Evolutionary conservation across 768 basidiomycete species (phyloP).

Genomic region (Phlegmacium glaucopus): DNA sequence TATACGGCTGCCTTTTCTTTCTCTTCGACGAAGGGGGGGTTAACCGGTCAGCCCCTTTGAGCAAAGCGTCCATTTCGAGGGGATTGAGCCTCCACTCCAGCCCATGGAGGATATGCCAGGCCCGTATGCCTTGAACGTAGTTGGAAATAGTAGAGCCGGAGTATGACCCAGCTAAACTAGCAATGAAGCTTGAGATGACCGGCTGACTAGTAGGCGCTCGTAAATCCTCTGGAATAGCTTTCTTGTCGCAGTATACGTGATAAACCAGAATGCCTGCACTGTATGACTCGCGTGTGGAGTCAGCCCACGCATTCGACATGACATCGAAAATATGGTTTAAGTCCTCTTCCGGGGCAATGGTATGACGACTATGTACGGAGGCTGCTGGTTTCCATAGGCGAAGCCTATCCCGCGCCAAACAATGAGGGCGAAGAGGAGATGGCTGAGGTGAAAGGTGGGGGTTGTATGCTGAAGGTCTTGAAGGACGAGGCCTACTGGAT

Average conservation of each 20-base stretch:
- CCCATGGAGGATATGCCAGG: slow-evolving; percentile 46
- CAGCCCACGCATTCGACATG: slow-evolving; percentile 22
- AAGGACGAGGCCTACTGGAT: too few relatives aligned
- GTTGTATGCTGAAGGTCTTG: not conserved
- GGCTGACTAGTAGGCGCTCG: slow-evolving; percentile 21
- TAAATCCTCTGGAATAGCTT: slow-evolving; percentile 25
- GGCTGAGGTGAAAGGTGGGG: slow-evolving; percentile 2
- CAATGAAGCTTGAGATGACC: slow-evolving; percentile 27
- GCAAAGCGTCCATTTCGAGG: slow-evolving; percentile 18
- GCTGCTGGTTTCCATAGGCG: slow-evolving; percentile 19
- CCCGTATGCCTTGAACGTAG: slow-evolving; percentile 34
- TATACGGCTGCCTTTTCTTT: slow-evolving; percentile 27
- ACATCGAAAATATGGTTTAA: slow-evolving; percentile 20
- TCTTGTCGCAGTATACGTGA: slow-evolving; percentile 37
- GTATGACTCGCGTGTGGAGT: slow-evolving; percentile 30
- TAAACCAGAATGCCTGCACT: slow-evolving; percentile 32
- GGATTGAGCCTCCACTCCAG: slow-evolving; percentile 25
- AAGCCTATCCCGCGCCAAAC: slow-evolving; percentile 21
- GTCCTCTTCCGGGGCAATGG: slow-evolving; percentile 11
- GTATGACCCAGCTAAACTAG: slow-evolving; percentile 27
- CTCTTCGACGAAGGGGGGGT: slow-evolving; percentile 27
- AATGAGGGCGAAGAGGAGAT: slow-evolving; percentile 22
- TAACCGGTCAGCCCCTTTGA: too few relatives aligned
- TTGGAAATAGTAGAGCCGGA: slow-evolving; percentile 30
- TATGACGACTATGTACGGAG: not conserved